Conservation (phyloP, 2,329 filamentous ascomycete species). For the Catunica adiposa region DNA sequence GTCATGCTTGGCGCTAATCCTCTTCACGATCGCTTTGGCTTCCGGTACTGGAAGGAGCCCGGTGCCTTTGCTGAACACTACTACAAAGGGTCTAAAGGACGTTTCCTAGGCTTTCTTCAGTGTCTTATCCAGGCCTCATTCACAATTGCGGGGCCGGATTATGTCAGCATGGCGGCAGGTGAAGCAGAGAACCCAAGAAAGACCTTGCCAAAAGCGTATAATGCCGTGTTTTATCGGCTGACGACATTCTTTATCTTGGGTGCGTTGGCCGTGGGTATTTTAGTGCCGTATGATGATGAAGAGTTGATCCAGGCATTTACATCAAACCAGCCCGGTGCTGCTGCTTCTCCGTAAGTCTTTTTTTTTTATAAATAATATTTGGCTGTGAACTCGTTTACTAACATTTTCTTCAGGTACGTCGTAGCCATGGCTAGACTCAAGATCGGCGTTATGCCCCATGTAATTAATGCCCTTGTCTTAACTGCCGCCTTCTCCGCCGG, state of each 20-base stretch:
- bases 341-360: conserved; percentile 41
- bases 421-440: conserved; percentile 51
- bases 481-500: conserved; percentile 39
- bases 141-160: conserved; percentile 51
- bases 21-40: conserved; percentile 52
- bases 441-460: conserved; percentile 47
- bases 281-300: conserved; percentile 52
- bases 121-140: conserved; percentile 58
- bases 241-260: conserved; percentile 62
- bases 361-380: conserved; percentile 18
- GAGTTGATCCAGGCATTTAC: conserved; percentile 44
- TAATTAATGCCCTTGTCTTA: conserved; percentile 58
- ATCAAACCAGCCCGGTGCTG: conserved; percentile 44
- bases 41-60: conserved; percentile 48
- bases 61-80: conserved; percentile 55
- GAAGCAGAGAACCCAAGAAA: conserved; percentile 54
- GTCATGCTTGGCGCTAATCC: conserved; percentile 75
- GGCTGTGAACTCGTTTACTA: not conserved
- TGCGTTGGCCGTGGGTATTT: conserved; percentile 52
- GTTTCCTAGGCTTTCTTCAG: conserved; percentile 54
- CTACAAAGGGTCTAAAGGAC: conserved; percentile 47
- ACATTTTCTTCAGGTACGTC: conserved; percentile 22
- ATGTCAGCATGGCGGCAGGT: conserved; percentile 51
- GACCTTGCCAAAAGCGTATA: conserved; percentile 58
- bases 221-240: conserved; percentile 63